Conservation (phyloP, 2,329 filamentous ascomycete genomes). For the Hymenoscyphus infarciens region DNA sequence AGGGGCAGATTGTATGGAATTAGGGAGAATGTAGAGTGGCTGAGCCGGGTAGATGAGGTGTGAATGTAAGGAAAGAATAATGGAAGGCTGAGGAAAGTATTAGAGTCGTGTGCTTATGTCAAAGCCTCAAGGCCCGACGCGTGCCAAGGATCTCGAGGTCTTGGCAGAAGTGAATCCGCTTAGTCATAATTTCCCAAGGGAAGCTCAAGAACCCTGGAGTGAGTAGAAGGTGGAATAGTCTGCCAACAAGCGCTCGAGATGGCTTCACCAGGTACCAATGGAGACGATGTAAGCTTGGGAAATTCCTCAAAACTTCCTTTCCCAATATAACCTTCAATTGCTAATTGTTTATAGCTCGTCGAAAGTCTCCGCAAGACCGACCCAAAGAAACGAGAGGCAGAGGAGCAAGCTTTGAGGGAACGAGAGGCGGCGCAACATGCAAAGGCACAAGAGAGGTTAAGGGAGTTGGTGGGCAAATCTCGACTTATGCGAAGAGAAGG, state of each 20-base stretch:
- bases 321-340: constrained; percentile 10
- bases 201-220: background rate
- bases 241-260: constrained; percentile 15
- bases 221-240: background rate
- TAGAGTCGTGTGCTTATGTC: background rate
- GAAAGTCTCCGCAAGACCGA: constrained; percentile 57
- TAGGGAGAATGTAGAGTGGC: background rate
- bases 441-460: constrained; percentile 58
- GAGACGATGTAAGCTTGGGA: constrained; percentile 43
- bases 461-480: constrained; percentile 54
- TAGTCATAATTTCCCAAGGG: too few relatives aligned
- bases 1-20: background rate
- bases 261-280: constrained; percentile 31
- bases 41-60: background rate
- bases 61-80: background rate
- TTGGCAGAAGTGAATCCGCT: background rate
- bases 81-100: background rate
- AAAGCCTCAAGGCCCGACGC: background rate
- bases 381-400: constrained; percentile 54
- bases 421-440: constrained; percentile 28
- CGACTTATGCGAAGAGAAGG: background rate
- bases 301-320: background rate
- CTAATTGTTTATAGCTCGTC: constrained; percentile 48
- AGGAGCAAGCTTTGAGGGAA: constrained; percentile 56
- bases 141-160: background rate